Evolutionary conservation across 495 filamentous ascomycete species (phyloP).

Genomic region (Tuber brumale): DNA sequence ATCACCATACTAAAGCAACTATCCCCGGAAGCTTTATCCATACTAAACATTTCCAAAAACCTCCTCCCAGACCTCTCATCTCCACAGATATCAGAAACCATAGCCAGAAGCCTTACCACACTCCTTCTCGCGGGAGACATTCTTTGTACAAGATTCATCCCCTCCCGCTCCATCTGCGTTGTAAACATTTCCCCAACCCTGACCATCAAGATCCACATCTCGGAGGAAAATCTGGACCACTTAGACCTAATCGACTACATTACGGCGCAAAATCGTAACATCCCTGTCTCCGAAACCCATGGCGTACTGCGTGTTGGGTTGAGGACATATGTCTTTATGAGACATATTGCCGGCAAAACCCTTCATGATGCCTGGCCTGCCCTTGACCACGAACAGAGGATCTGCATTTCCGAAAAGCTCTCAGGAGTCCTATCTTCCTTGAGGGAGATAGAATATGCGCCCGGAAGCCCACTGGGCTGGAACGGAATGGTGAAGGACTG

Average conservation of each 20-base stretch:
- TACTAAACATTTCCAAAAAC: neutral
- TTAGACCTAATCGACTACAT: slow-evolving; percentile 8
- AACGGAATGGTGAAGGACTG: slow-evolving; percentile 19
- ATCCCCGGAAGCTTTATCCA: neutral
- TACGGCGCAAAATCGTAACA: slow-evolving; percentile 4
- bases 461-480: slow-evolving; percentile 12
- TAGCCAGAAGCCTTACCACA: neutral
- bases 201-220: neutral
- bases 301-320: slow-evolving; percentile 12
- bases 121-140: neutral
- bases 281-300: slow-evolving; percentile 17
- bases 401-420: slow-evolving; percentile 7
- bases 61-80: neutral
- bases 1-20: neutral
- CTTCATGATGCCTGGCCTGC: slow-evolving; percentile 11
- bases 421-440: slow-evolving; percentile 13
- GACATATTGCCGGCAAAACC: neutral
- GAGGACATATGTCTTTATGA: slow-evolving; percentile 14
- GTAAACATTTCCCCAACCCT: neutral
- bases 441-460: slow-evolving; percentile 4
- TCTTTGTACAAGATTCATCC: neutral
- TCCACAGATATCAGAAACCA: neutral
- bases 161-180: neutral
- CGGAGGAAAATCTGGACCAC: slow-evolving; percentile 9
- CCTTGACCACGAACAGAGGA: slow-evolving; percentile 16